A percentile compares a stretch with the other conserved stretches of the same genome.
These are phyloP conservation scores for Aegle marmelos DNA, from an alignment of 345 rosid species.

Conservation along the genomic window DNA sequence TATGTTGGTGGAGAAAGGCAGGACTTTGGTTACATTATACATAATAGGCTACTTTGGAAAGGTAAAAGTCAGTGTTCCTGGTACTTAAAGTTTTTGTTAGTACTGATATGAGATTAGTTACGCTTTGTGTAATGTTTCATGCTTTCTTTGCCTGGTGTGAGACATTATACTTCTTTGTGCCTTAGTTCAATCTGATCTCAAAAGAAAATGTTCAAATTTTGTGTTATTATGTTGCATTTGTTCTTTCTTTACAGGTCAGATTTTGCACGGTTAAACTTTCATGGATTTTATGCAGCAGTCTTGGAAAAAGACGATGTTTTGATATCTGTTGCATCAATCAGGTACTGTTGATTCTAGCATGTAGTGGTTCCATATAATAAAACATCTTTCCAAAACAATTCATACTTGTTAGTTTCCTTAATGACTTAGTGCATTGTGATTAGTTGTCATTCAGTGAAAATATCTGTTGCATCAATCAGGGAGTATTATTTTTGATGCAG, in stretches of 20 bases:
- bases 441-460: background rate
- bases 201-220: background rate
- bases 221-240: background rate
- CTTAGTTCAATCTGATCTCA: background rate
- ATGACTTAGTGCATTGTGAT: too few species aligned
- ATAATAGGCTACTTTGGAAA: background rate
- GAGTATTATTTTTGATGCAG: conserved; percentile 18
- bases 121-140: background rate
- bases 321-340: conserved; percentile 87
- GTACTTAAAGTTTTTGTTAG: background rate
- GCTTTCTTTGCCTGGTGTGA: background rate
- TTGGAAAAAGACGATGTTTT: conserved; percentile 85
- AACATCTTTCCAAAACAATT: background rate
- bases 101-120: background rate
- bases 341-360: conserved; percentile 38
- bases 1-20: background rate
- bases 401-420: too few species aligned
- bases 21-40: background rate
- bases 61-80: background rate
- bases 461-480: conserved; percentile 91
- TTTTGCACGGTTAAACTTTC: conserved; percentile 76
- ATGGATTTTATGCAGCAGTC: conserved; percentile 75
- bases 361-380: background rate
- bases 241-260: conserved; percentile 59
- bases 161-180: background rate